phyloP scores from a whole-genome alignment of 1,284 basidiomycete species.

The Omphalotus olearius region DNA sequence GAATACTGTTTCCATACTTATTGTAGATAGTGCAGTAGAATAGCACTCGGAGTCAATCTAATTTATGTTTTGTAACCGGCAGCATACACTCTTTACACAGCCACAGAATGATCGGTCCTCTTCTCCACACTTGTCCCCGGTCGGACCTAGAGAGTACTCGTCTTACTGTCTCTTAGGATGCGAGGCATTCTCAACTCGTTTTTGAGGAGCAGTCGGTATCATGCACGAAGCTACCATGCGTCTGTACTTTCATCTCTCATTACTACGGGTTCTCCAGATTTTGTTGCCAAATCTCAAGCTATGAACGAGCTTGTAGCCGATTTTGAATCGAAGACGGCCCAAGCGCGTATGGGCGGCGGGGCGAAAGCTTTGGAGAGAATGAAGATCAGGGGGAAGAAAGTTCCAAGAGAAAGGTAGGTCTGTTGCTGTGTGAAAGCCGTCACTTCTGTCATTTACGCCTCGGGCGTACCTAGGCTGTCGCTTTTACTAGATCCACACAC shows the following conservation, averaged over 20 bases:
- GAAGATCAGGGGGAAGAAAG: constrained; percentile 76
- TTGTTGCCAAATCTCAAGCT: constrained; percentile 54
- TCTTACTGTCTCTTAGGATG: no score
- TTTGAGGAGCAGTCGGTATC: background rate
- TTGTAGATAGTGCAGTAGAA: no score
- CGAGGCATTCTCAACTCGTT: no score
- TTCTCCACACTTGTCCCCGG: no score
- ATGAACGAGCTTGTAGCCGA: constrained; percentile 70
- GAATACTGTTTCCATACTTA: no score
- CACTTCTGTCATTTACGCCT: constrained; percentile 1
- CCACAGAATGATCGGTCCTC: no score
- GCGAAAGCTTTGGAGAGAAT: constrained; percentile 74
- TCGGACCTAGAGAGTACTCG: no score
- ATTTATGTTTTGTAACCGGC: no score
- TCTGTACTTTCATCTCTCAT: constrained; percentile 69
- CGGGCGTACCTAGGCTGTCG: constrained; percentile 27
- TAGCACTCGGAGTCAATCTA: no score
- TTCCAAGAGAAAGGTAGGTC: constrained; percentile 80
- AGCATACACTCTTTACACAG: no score
- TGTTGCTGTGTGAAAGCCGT: background rate
- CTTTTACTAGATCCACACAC: constrained; percentile 80
- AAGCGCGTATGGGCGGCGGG: constrained; percentile 59
- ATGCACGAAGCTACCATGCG: constrained; percentile 47
- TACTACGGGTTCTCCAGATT: constrained; percentile 68
- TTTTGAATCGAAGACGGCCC: constrained; percentile 53